phyloP scores from a whole-genome alignment of 1,284 basidiomycete genomes.

The Rhodofomes roseus region DNA sequence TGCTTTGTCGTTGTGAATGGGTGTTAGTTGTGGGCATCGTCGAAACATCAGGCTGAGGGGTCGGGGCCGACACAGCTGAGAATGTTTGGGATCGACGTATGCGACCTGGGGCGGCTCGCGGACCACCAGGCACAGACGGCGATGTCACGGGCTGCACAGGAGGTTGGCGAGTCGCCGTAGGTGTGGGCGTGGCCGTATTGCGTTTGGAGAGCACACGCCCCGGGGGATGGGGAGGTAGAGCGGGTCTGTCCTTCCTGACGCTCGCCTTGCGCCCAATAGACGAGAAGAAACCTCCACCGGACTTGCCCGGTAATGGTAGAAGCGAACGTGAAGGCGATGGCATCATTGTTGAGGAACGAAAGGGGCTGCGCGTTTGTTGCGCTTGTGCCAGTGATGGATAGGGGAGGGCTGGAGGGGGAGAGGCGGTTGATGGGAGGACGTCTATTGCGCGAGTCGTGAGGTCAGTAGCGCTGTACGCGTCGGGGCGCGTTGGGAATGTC shows the following conservation, averaged over 20 bases:
- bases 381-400: constrained; percentile 59
- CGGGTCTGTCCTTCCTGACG: constrained; percentile 37
- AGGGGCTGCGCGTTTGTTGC: constrained; percentile 18
- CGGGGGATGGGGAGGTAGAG: constrained; percentile 22
- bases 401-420: constrained; percentile 62
- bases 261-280: constrained; percentile 72
- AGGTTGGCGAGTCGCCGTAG: constrained; percentile 19
- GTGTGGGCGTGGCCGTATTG: constrained; percentile 31
- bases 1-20: constrained; percentile 36
- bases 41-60: constrained; percentile 3
- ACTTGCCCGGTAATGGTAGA: constrained; percentile 30
- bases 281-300: constrained; percentile 60
- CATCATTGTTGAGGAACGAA: constrained; percentile 25
- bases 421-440: constrained; percentile 42
- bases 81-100: constrained; percentile 66
- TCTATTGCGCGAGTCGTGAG: constrained; percentile 47
- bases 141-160: constrained; percentile 35
- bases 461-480: constrained; percentile 74
- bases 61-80: constrained; percentile 40
- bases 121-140: constrained; percentile 69
- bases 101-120: constrained; percentile 64
- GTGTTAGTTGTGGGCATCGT: constrained; percentile 9
- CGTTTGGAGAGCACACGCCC: constrained; percentile 39
- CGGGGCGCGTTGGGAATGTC: constrained; percentile 74
- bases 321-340: constrained; percentile 32